Conservation (phyloP, 179 eudicot genomes). For the Silene vulgaris region DNA sequence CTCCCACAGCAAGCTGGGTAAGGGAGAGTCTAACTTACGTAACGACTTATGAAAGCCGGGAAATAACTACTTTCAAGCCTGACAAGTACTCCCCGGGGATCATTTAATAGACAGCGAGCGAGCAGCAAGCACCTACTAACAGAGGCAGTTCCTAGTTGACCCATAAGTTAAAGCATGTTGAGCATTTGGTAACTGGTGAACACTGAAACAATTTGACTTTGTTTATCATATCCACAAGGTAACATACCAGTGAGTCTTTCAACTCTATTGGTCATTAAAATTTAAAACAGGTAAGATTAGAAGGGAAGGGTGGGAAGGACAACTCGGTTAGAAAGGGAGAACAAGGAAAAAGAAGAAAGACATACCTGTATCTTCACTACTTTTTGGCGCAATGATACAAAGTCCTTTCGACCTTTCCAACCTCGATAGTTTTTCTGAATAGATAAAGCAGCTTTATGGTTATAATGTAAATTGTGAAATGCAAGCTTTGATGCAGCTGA, state of each 20-base stretch:
- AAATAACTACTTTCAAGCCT: too few species aligned
- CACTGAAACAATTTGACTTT: background rate
- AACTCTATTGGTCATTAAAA: background rate
- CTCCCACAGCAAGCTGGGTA: slow-evolving; percentile 1
- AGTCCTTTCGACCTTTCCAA: slow-evolving; percentile 80
- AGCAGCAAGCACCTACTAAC: too few species aligned
- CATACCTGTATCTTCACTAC: slow-evolving; percentile 95
- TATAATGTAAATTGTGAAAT: slow-evolving; percentile 44
- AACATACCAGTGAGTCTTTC: background rate
- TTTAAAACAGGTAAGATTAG: background rate
- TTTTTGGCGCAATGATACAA: slow-evolving; percentile 68
- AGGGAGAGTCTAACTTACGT: background rate
- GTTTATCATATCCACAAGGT: background rate
- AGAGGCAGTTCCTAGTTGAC: slow-evolving; percentile 7
- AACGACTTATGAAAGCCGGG: too few species aligned
- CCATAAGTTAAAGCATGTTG: background rate
- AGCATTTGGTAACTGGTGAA: background rate
- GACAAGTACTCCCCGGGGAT: too few species aligned
- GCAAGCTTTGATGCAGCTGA: slow-evolving; percentile 69
- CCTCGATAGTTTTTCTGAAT: slow-evolving; percentile 89
- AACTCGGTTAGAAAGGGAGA: background rate
- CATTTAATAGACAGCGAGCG: too few species aligned
- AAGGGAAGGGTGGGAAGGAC: background rate
- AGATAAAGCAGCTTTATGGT: slow-evolving; percentile 65
- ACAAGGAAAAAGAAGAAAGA: background rate